Percentiles rank a stretch among this genome's conserved stretches.
phyloP scores from a whole-genome alignment of 176 grass and related monocot genomes.

The Panicum miliaceum region DNA sequence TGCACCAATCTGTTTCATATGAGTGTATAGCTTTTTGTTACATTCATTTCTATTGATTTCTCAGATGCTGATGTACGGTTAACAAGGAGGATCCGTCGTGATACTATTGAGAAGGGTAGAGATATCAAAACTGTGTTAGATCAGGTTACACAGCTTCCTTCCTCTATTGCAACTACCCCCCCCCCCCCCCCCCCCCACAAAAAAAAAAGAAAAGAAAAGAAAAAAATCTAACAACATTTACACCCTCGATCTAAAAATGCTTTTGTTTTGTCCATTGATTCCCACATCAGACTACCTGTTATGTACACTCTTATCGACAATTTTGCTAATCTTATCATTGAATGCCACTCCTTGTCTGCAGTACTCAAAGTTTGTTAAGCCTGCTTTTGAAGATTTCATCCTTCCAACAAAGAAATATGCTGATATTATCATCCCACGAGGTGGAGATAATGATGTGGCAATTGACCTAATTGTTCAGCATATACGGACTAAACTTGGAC shows the following conservation, averaged over 20 bases:
- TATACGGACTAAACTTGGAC: constrained; percentile 78
- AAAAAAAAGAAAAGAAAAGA: too few relatives aligned
- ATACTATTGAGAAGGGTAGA: constrained; percentile 85
- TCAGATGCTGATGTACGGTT: constrained; percentile 93
- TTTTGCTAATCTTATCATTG: constrained; percentile 24
- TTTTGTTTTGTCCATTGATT: background rate
- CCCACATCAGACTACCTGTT: background rate
- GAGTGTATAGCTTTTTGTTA: constrained; percentile 28
- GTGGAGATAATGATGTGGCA: constrained; percentile 83
- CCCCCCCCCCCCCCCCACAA: too few relatives aligned
- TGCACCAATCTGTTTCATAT: background rate
- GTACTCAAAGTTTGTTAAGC: constrained; percentile 99
- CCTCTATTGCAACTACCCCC: constrained; percentile 1
- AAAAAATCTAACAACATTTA: constrained; percentile 28
- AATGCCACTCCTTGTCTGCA: constrained; percentile 43
- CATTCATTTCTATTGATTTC: constrained; percentile 21
- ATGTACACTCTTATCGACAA: background rate
- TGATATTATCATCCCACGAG: constrained; percentile 89
- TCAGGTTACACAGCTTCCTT: constrained; percentile 66
- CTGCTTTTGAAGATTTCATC: constrained; percentile 99
- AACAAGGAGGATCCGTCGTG: constrained; percentile 82
- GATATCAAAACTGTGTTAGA: constrained; percentile 91
- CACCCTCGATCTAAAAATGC: background rate
- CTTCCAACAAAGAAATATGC: constrained; percentile 94
- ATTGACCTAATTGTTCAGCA: constrained; percentile 89